phyloP scores from a whole-genome alignment of 169 alveolate genomes.

The Eimeria maxima region DNA sequence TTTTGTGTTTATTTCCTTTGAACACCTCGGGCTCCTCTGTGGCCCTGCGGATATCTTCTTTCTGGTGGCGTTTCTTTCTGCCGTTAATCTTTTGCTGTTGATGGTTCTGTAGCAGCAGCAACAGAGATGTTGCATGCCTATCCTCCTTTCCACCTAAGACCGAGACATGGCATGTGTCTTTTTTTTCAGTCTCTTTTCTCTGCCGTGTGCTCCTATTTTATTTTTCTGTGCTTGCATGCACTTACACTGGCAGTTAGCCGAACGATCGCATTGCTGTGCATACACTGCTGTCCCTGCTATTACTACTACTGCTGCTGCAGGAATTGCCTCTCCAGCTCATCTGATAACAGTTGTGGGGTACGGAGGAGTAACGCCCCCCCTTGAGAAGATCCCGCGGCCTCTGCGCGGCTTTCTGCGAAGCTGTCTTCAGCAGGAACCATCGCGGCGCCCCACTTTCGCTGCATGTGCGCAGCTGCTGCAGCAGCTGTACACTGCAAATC shows the following conservation, averaged over 20 bases:
- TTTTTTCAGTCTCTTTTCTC: background rate
- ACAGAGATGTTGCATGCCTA: background rate
- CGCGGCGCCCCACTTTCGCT: slow-evolving; percentile 72
- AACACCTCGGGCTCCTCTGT: background rate
- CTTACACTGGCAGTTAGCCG: background rate
- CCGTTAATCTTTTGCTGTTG: slow-evolving; percentile 3
- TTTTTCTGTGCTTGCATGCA: slow-evolving; percentile 3
- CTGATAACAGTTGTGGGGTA: slow-evolving; percentile 79
- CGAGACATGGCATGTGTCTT: background rate
- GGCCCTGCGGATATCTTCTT: background rate
- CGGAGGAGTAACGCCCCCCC: slow-evolving; percentile 57
- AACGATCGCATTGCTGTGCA: background rate
- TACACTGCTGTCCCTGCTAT: background rate
- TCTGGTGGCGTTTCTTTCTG: background rate
- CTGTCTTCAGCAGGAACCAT: slow-evolving; percentile 64
- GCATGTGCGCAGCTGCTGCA: slow-evolving; percentile 82
- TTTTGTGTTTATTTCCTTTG: too few relatives aligned
- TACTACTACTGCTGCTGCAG: slow-evolving; percentile 68
- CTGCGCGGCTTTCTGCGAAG: slow-evolving; percentile 44
- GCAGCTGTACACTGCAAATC: slow-evolving; percentile 66
- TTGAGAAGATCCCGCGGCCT: slow-evolving; percentile 55
- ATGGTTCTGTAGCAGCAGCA: background rate
- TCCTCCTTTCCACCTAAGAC: background rate
- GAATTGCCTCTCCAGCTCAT: slow-evolving; percentile 71
- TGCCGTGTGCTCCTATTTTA: too few relatives aligned